Percentiles rank a stretch among this genome's conserved stretches.
Conservation (phyloP, 2,329 filamentous ascomycete species). For the Exophiala oligosperma region DNA sequence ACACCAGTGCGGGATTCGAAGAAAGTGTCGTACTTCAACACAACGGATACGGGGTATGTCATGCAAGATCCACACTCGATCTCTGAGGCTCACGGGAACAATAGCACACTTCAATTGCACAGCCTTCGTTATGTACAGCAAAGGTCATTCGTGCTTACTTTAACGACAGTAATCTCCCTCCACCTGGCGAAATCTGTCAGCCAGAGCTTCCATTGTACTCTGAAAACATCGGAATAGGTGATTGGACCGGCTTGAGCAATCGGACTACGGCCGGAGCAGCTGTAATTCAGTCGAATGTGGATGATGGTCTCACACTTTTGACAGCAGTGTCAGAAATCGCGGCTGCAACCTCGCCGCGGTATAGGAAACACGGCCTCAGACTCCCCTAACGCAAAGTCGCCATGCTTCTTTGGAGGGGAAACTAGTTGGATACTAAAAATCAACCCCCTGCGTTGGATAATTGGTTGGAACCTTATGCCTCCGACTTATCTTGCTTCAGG, state of each 20-base stretch:
- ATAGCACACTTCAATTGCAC: neutral
- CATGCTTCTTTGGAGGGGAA: too few relatives aligned
- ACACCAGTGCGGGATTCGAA: slow-evolving; percentile 29
- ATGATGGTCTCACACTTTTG: neutral
- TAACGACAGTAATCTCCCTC: neutral
- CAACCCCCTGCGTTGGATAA: neutral
- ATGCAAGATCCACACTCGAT: neutral
- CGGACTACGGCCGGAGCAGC: neutral
- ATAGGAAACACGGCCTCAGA: neutral
- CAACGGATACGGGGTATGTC: slow-evolving; percentile 12
- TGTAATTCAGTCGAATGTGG: neutral
- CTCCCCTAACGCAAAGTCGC: too few relatives aligned
- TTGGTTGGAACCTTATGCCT: neutral
- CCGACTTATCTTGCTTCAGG: neutral
- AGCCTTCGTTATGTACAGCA: neutral
- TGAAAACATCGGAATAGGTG: neutral
- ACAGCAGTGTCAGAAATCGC: neutral
- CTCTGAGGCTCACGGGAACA: neutral
- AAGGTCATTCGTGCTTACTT: neutral
- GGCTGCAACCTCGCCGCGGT: neutral
- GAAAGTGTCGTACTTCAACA: slow-evolving; percentile 32
- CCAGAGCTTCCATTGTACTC: neutral
- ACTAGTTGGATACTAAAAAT: neutral
- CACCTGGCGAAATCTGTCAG: neutral
- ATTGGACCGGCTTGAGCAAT: neutral